Conservation (phyloP, 163 green algal species). For the Scenedesmus sp. region DNA sequence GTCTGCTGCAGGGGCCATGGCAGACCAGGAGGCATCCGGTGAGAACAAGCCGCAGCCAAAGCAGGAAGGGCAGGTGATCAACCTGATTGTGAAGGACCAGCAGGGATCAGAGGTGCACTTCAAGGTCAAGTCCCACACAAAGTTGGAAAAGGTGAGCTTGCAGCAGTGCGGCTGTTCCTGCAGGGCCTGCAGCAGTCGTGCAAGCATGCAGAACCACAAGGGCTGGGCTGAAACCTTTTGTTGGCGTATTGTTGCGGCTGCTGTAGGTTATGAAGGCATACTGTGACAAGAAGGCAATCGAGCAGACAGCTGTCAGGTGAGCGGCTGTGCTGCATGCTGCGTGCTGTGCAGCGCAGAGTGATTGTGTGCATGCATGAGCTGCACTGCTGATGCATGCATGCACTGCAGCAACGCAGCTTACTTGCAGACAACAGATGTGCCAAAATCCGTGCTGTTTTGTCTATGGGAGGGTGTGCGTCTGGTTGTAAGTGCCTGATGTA, state of each 20-base stretch:
- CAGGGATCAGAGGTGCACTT: constrained; percentile 65
- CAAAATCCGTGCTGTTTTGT: background rate
- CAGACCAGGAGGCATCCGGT: constrained; percentile 42
- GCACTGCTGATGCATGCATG: background rate
- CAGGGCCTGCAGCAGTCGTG: background rate
- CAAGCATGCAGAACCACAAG: background rate
- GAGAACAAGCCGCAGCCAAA: constrained; percentile 52
- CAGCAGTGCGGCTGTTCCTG: background rate
- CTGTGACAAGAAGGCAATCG: constrained; percentile 65
- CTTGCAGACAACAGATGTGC: background rate
- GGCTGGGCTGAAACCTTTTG: background rate
- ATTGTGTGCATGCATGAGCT: no score
- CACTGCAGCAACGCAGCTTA: background rate
- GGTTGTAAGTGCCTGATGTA: no score
- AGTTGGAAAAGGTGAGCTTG: constrained; percentile 60
- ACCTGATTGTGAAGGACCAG: constrained; percentile 66
- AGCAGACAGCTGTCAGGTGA: constrained; percentile 46
- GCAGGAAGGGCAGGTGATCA: constrained; percentile 54
- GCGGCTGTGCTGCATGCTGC: background rate
- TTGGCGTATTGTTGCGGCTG: background rate
- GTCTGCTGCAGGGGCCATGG: constrained; percentile 37
- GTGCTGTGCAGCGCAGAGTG: background rate
- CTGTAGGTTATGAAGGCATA: constrained; percentile 61
- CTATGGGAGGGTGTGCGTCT: no score
- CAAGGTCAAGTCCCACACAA: constrained; percentile 65